A percentile compares a stretch with the other conserved stretches of the same genome.
Conservation (phyloP, 2,329 filamentous ascomycete species). For the Fusarium mexicanum region DNA sequence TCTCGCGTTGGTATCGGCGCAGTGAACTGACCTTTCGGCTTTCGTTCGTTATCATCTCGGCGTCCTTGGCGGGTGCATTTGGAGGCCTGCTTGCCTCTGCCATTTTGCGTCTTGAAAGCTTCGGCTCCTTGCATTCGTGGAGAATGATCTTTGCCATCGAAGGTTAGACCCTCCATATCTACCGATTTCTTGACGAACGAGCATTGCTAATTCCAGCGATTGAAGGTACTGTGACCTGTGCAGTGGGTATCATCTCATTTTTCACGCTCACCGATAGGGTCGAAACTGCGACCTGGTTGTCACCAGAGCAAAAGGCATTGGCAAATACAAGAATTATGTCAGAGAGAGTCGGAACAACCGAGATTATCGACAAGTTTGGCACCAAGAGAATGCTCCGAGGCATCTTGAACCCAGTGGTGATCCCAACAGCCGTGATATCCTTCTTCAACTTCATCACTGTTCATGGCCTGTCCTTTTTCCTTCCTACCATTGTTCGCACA, state of each 20-base stretch:
- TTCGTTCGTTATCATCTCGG: neutral
- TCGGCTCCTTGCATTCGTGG: neutral
- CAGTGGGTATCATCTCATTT: neutral
- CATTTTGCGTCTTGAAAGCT: neutral
- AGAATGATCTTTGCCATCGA: neutral
- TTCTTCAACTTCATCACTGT: neutral
- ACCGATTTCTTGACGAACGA: neutral
- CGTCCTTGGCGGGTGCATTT: neutral
- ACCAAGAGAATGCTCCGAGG: neutral
- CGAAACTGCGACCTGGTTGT: neutral
- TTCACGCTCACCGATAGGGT: neutral
- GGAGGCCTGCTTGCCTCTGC: neutral
- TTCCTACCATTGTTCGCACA: neutral
- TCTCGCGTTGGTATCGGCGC: neutral
- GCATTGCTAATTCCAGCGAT: neutral
- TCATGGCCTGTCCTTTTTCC: neutral
- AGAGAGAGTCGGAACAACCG: neutral
- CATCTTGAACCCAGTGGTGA: neutral
- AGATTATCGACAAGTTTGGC: neutral
- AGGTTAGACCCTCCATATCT: neutral
- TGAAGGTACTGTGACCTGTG: neutral
- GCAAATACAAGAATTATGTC: neutral
- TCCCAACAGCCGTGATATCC: neutral
- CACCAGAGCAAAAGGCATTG: neutral
- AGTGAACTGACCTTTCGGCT: slow-evolving; percentile 1